Evolutionary conservation across 345 rosid species (phyloP).

Genomic region (Bretschneidera sinensis): DNA sequence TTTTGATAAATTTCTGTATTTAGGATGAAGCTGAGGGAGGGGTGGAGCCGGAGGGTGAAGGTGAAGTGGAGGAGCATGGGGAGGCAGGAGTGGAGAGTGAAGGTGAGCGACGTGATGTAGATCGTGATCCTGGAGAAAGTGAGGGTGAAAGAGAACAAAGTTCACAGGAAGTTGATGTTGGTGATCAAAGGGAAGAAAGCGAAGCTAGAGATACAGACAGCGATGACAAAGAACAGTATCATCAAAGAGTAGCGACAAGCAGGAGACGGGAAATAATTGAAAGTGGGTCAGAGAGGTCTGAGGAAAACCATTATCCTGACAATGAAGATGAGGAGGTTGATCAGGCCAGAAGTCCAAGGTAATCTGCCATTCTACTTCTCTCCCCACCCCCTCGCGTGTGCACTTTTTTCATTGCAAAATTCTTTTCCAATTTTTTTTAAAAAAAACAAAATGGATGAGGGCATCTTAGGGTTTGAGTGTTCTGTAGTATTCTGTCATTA

Average conservation of each 20-base stretch:
- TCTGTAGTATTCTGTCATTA: neutral
- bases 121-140: conserved; percentile 82
- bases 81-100: conserved; percentile 73
- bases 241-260: conserved; percentile 53
- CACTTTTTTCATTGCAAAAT: neutral
- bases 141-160: conserved; percentile 91
- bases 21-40: conserved; percentile 93
- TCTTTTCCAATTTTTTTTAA: too few species aligned
- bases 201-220: conserved; percentile 67
- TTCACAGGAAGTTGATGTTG: conserved; percentile 65
- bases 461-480: neutral
- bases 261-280: conserved; percentile 62
- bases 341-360: conserved; percentile 73
- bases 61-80: conserved; percentile 55
- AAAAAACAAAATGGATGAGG: neutral
- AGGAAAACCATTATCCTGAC: conserved; percentile 56
- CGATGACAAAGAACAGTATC: conserved; percentile 65
- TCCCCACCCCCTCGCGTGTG: neutral
- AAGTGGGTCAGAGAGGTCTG: conserved; percentile 89
- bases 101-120: conserved; percentile 53
- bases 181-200: conserved; percentile 66
- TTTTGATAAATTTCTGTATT: neutral
- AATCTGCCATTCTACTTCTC: conserved; percentile 6
- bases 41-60: conserved; percentile 59
- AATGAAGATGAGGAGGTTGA: conserved; percentile 91